Conservation (phyloP, 2,329 filamentous ascomycete genomes). For the Pseudohalonectria lignicola region DNA sequence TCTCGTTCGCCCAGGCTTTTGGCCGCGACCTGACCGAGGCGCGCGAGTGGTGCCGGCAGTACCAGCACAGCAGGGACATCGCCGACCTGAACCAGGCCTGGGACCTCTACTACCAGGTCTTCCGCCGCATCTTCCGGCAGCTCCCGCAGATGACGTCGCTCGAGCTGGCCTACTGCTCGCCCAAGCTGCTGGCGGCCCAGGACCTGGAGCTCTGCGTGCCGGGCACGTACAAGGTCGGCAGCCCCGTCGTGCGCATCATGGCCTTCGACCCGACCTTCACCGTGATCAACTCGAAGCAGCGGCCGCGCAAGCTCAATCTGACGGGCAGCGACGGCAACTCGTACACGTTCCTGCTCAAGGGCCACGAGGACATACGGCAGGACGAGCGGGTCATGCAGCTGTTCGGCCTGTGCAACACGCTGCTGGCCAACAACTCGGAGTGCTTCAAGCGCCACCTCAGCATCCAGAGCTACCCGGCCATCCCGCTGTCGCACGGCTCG, state of each 20-base stretch:
- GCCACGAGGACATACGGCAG: constrained; percentile 98
- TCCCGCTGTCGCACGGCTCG: constrained; percentile 91
- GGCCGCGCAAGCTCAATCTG: constrained; percentile 79
- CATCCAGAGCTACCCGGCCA: constrained; percentile 93
- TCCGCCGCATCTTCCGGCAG: constrained; percentile 89
- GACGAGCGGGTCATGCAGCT: constrained; percentile 99
- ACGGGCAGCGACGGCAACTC: constrained; percentile 79
- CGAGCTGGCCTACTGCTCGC: constrained; percentile 93
- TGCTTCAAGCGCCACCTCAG: constrained; percentile 95
- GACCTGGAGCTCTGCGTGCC: constrained; percentile 92
- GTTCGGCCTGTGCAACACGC: constrained; percentile 93
- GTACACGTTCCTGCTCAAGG: constrained; percentile 89
- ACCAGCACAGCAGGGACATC: constrained; percentile 77
- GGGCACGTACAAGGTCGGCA: constrained; percentile 60
- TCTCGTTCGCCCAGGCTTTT: constrained; percentile 96
- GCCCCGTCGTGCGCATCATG: constrained; percentile 68
- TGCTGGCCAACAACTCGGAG: constrained; percentile 87
- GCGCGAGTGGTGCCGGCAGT: constrained; percentile 90
- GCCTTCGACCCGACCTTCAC: constrained; percentile 84
- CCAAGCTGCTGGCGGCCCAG: constrained; percentile 74
- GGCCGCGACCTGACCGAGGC: constrained; percentile 91
- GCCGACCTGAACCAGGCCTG: constrained; percentile 96
- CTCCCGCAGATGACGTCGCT: constrained; percentile 85
- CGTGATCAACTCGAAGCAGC: constrained; percentile 95
- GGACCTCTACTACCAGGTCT: constrained; percentile 98